Evolutionary conservation across 805 yeast species (phyloP).

Genomic region (Lachancea dasiensis): DNA sequence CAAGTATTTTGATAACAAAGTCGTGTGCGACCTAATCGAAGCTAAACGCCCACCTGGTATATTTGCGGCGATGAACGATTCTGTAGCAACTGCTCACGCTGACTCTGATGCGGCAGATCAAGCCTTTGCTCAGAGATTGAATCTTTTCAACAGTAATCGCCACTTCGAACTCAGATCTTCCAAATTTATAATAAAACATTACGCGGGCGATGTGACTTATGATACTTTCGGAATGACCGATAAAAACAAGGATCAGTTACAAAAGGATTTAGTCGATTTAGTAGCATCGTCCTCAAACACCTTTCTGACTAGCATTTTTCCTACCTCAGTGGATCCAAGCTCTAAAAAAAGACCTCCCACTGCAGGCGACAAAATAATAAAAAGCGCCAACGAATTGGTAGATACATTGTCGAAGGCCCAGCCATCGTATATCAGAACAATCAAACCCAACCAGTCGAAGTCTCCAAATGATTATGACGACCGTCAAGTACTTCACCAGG

Average conservation of each 20-base stretch:
- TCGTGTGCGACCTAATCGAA: conserved; percentile 95
- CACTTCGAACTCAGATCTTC: conserved; percentile 85
- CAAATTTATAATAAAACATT: conserved; percentile 88
- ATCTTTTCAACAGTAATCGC: conserved; percentile 72
- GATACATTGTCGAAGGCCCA: conserved; percentile 84
- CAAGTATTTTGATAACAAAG: conserved; percentile 89
- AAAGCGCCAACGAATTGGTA: conserved; percentile 83
- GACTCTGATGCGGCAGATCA: conserved; percentile 96
- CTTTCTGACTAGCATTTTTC: conserved; percentile 57
- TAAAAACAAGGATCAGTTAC: conserved; percentile 90
- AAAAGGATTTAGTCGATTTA: conserved; percentile 79
- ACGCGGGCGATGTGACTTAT: conserved; percentile 97
- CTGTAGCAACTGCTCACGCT: conserved; percentile 97
- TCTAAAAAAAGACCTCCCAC: conserved; percentile 86
- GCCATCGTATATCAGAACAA: conserved; percentile 95
- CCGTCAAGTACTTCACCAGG: conserved; percentile 88
- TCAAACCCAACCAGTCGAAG: conserved; percentile 92
- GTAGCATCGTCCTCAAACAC: conserved; percentile 63
- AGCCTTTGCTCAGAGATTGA: conserved; percentile 86
- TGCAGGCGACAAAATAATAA: conserved; percentile 90
- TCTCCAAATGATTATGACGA: conserved; percentile 86
- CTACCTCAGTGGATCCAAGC: conserved; percentile 57
- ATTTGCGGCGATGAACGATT: conserved; percentile 93
- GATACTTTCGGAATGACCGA: conserved; percentile 89
- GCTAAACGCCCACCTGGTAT: conserved; percentile 92